Percentiles rank a stretch among this genome's conserved stretches.
These are phyloP conservation scores for Neurospora intermedia DNA, from an alignment of 495 filamentous ascomycete species.

Conservation along the genomic window DNA sequence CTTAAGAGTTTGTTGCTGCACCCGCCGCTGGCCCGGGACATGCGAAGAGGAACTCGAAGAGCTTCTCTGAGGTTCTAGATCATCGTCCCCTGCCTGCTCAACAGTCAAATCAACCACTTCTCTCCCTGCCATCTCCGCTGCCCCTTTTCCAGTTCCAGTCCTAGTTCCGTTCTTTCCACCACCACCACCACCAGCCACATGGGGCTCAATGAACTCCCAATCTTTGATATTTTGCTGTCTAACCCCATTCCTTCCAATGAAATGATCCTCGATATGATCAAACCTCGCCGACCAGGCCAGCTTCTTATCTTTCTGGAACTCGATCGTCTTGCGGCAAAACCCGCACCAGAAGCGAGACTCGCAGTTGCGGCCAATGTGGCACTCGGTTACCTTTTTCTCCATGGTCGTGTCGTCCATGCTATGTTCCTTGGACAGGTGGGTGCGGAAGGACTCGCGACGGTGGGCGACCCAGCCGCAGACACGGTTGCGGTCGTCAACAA, in stretches of 20 bases:
- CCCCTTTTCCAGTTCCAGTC: background rate
- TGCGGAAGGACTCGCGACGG: slow-evolving; percentile 47
- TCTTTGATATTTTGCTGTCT: slow-evolving; percentile 21
- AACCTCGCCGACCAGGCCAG: slow-evolving; percentile 67
- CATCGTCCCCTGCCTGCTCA: background rate
- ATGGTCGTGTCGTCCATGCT: slow-evolving; percentile 31
- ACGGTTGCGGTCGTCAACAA: background rate
- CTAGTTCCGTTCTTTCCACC: background rate
- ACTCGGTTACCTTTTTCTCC: slow-evolving; percentile 37
- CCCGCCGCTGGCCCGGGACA: background rate
- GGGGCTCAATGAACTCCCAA: slow-evolving; percentile 26
- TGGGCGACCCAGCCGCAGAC: slow-evolving; percentile 51
- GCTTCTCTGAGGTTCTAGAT: background rate
- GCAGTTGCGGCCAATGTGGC: slow-evolving; percentile 58
- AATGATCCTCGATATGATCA: slow-evolving; percentile 82
- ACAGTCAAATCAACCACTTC: background rate
- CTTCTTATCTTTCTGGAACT: slow-evolving; percentile 41
- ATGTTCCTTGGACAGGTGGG: slow-evolving; percentile 49
- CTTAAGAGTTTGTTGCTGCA: background rate
- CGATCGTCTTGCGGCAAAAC: slow-evolving; percentile 56
- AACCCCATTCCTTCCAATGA: slow-evolving; percentile 32
- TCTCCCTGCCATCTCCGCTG: background rate
- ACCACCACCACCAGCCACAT: background rate
- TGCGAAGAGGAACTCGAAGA: background rate
- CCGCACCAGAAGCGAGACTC: slow-evolving; percentile 81